phyloP scores from a whole-genome alignment of 306 rosid species.

The Medicago arabica region DNA sequence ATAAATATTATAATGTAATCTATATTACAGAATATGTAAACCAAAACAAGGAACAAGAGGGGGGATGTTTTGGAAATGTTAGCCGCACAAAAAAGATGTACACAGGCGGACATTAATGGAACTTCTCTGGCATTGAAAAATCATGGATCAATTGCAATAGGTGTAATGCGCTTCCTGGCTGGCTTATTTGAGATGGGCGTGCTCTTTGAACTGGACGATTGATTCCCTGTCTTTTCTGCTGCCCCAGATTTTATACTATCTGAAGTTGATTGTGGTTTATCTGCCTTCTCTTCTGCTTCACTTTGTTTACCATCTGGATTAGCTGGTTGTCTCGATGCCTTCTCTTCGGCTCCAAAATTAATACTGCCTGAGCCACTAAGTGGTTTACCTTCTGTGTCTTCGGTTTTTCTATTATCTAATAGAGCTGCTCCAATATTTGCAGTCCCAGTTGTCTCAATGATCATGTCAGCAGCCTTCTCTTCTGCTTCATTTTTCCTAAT shows the following conservation, averaged over 20 bases:
- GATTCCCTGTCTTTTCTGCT: slow-evolving; percentile 38
- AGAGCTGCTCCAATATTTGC: slow-evolving; percentile 22
- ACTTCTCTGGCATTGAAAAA: slow-evolving; percentile 26
- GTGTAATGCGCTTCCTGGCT: slow-evolving; percentile 52
- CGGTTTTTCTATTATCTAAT: slow-evolving; percentile 36
- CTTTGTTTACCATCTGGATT: slow-evolving; percentile 21
- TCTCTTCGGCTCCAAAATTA: slow-evolving; percentile 33
- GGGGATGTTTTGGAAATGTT: slow-evolving; percentile 1
- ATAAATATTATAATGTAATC: slow-evolving; percentile 12
- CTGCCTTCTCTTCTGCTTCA: slow-evolving; percentile 45
- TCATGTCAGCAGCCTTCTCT: slow-evolving; percentile 36
- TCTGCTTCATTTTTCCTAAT: slow-evolving; percentile 23
- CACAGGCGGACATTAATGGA: slow-evolving; percentile 27
- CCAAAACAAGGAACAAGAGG: neutral
- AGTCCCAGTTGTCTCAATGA: slow-evolving; percentile 31
- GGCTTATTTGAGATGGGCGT: slow-evolving; percentile 42
- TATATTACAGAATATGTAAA: slow-evolving; percentile 34
- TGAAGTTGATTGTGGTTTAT: slow-evolving; percentile 46
- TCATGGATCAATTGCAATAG: slow-evolving; percentile 47
- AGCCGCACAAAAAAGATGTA: slow-evolving; percentile 40
- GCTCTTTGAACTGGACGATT: slow-evolving; percentile 35
- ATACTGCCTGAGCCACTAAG: slow-evolving; percentile 34
- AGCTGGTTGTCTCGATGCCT: slow-evolving; percentile 15
- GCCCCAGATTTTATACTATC: slow-evolving; percentile 26
- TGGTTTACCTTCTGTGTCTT: slow-evolving; percentile 40